These are phyloP conservation scores for Microstroma glucosiphilum DNA, from an alignment of 1,284 basidiomycete species.

Conservation along the genomic window DNA sequence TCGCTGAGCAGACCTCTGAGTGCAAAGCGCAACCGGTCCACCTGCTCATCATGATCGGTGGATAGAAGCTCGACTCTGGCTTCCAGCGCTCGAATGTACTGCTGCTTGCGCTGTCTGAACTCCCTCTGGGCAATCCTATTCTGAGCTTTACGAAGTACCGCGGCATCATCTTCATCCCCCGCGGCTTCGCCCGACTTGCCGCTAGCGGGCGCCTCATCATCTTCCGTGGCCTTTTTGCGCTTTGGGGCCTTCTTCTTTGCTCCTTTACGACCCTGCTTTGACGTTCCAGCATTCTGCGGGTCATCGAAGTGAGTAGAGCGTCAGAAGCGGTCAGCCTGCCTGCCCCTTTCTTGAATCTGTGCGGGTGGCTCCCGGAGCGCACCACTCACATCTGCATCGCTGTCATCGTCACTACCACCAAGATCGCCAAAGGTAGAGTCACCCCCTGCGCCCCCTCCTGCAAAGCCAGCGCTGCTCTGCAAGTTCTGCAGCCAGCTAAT, in stretches of 20 bases:
- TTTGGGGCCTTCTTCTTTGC: background rate
- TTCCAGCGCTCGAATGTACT: conserved; percentile 26
- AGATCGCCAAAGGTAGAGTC: background rate
- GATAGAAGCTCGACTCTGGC: conserved; percentile 41
- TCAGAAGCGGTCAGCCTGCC: too few species aligned
- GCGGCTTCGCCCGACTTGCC: conserved; percentile 10
- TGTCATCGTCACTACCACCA: conserved; percentile 5
- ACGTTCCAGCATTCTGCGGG: background rate
- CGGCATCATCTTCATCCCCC: conserved; percentile 12
- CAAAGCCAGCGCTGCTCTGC: conserved; percentile 8
- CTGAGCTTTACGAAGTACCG: conserved; percentile 32
- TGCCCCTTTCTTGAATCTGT: too few species aligned
- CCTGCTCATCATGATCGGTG: conserved; percentile 39
- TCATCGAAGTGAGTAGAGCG: background rate
- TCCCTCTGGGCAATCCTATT: conserved; percentile 44
- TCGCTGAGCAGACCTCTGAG: conserved; percentile 32
- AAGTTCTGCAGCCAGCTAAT: conserved; percentile 10
- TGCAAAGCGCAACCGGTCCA: conserved; percentile 34
- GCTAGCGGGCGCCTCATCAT: conserved; percentile 8
- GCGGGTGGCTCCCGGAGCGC: background rate
- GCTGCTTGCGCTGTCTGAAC: conserved; percentile 44
- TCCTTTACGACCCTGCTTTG: background rate
- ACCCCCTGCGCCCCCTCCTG: background rate
- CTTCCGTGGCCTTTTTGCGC: conserved; percentile 8
- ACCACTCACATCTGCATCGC: conserved; percentile 20